These are phyloP conservation scores for Ligustrum vulgare DNA, from an alignment of 257 asterid genomes.

Conservation along the genomic window DNA sequence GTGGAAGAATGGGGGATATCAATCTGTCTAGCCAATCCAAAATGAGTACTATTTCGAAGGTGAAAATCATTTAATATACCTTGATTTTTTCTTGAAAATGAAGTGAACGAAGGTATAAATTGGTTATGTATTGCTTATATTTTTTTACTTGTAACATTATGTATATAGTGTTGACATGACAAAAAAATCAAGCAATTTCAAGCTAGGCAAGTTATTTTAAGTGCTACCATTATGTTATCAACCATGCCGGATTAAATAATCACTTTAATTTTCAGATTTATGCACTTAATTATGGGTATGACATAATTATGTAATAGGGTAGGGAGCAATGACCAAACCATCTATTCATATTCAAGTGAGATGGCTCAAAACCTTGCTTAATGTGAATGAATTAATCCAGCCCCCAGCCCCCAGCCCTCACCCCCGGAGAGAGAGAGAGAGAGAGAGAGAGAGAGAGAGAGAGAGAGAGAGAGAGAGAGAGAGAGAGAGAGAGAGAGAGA, in stretches of 20 bases:
- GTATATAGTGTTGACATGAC: not conserved
- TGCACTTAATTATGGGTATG: not conserved
- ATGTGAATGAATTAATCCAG: no score
- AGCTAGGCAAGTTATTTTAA: conserved; percentile 1
- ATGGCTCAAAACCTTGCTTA: not conserved
- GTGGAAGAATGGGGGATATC: not conserved
- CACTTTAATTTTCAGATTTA: not conserved
- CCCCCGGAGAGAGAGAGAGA: no score
- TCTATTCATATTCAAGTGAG: not conserved
- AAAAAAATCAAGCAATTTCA: not conserved
- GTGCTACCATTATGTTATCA: not conserved
- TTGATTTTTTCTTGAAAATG: not conserved
- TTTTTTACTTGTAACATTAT: not conserved
- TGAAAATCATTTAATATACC: not conserved
- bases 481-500: not conserved
- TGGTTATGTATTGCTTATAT: not conserved
- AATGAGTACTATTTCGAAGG: not conserved
- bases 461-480: no score
- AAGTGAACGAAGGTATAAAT: not conserved
- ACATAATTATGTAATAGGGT: not conserved
- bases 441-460: no score
- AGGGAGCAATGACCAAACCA: not conserved
- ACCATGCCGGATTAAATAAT: not conserved
- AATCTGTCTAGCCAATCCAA: not conserved
- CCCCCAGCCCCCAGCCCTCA: no score